Evolutionary conservation across 1,284 basidiomycete genomes (phyloP), one percentile per base, ranked within the genome.

Genomic region (Heterobasidion annosum): DNA sequence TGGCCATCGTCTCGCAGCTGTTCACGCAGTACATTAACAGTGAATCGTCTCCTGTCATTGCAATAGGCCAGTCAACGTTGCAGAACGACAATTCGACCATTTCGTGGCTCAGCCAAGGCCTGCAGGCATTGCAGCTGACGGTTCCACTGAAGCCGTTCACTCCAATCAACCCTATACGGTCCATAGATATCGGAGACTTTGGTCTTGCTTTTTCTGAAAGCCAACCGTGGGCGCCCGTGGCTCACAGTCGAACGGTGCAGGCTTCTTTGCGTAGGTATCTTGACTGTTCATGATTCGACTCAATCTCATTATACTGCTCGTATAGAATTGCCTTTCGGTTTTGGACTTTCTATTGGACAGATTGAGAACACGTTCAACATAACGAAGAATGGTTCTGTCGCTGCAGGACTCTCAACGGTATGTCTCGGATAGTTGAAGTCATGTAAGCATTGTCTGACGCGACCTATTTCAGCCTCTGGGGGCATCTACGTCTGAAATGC

Each of bases 21-120:
- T 91, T 91, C 66, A 88, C 86, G 13, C 77, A 79, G 52, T 91
- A 88, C 67, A 72, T 91, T 61, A 91, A 91, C 62, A 77, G 83
- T 18, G 77, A 82, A 42, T 67, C 65, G 8, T 79, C 84, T 1
- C 73, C 71, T 3, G 83, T 89, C 40, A 62, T 81, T 55, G 88
- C 86, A 2, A 71, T 68, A 3, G 88, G 88, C 40, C 66, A 65
- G 61, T 86, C 77, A 34, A 79, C 76, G 19, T 65, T 74, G n/a
- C 85, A 79, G 63, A 60, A 65, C 52, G 85, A 81, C 62, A 76
- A 76, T 33, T 68, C 79, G 12, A 63, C 69, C 15, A 78, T 90
- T 56, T 79, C 78, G 13, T 91, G 89, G 89, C 76, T 91, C 18
- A 81, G 74, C 57, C 63, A 72, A 50, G 88, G 86, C 25, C 70